Evolutionary conservation across 495 filamentous ascomycete species (phyloP), one percentile per base, ranked within the genome.

Genomic region (Tuber borchii): DNA sequence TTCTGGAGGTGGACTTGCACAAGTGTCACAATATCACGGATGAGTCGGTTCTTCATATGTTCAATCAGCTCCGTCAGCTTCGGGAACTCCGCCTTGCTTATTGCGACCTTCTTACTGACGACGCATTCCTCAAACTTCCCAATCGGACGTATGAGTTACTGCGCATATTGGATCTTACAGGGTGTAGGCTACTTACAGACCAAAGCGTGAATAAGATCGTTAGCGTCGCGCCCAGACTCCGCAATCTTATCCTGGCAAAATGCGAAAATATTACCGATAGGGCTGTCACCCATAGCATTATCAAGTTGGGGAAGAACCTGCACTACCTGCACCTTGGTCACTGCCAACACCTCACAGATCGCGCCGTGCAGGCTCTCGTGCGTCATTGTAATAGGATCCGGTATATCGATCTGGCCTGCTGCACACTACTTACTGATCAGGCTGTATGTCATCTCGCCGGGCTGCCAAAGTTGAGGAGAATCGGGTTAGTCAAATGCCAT

Each of bases 401-500:
- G 71, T 99, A 99, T 81, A 98, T 99, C 74, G 96, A 99, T 82
- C 85, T 99, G 71, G 96, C 96, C 17, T 98, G 96, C 86, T 99
- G 96, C 84, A 87, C 87, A n/a, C 90, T 91, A 76, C 87, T 99
- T 71, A 97, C 96, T 0, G 95, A 99, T 80, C 84, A 85, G 2
- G 97, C 93, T 70, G 91, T 99, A n/a, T 90, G 88, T 73, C 90
- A 92, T 77, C 87, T 99, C 39, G 94, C 96, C 2, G 89, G 87
- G 16, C 87, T 99, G 40, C 96, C 96, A 16, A 99, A 98, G 84
- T 85, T 99, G 39, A 91, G 95, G 83, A 87, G 96, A 43, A 97
- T 99, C 69, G 96, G 96, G 0, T 84, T 99, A 71, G 96, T 99
- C 26, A 99, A 99, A 83, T 99, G 96, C 79, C 87, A 89, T 48